phyloP scores from a whole-genome alignment of 2,329 filamentous ascomycete genomes.

The Ploettnerulaceae sp. region DNA sequence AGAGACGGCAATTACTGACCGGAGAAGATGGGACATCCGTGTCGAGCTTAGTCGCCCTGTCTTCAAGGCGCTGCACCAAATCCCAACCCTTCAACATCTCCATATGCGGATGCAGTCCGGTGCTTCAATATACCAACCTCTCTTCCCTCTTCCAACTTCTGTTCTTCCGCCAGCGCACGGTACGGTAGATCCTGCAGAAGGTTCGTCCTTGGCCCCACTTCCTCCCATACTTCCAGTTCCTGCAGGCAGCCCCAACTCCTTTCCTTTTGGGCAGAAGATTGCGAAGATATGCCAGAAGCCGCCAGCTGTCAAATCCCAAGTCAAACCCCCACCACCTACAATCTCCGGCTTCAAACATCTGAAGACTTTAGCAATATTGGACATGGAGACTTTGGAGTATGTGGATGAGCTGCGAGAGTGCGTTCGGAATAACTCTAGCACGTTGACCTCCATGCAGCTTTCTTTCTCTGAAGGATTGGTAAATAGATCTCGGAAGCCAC shows the following conservation, averaged over 20 bases:
- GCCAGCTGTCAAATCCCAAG: background rate
- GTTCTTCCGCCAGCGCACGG: background rate
- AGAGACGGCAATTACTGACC: background rate
- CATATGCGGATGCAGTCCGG: conserved; percentile 56
- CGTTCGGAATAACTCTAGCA: conserved; percentile 49
- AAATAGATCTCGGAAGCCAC: conserved; percentile 41
- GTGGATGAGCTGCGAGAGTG: conserved; percentile 52
- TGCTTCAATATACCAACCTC: conserved; percentile 48
- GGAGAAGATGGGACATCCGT: conserved; percentile 55
- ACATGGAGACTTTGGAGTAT: conserved; percentile 55
- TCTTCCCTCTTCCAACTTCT: conserved; percentile 31
- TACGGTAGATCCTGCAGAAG: background rate
- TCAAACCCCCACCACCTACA: conserved; percentile 39
- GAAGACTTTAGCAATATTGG: conserved; percentile 49
- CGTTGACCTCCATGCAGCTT: conserved; percentile 50
- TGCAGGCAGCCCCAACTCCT: conserved; percentile 2
- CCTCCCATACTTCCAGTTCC: conserved; percentile 1
- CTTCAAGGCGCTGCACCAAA: conserved; percentile 51
- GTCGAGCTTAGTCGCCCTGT: conserved; percentile 57
- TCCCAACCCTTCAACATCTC: conserved; percentile 47
- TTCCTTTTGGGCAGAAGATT: conserved; percentile 10
- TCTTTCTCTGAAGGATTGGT: conserved; percentile 54
- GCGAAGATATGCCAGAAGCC: conserved; percentile 13
- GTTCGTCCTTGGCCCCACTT: background rate
- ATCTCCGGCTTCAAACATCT: conserved; percentile 54